phyloP scores from a whole-genome alignment of 495 filamentous ascomycete genomes.

The Jackrogersella minutella region DNA sequence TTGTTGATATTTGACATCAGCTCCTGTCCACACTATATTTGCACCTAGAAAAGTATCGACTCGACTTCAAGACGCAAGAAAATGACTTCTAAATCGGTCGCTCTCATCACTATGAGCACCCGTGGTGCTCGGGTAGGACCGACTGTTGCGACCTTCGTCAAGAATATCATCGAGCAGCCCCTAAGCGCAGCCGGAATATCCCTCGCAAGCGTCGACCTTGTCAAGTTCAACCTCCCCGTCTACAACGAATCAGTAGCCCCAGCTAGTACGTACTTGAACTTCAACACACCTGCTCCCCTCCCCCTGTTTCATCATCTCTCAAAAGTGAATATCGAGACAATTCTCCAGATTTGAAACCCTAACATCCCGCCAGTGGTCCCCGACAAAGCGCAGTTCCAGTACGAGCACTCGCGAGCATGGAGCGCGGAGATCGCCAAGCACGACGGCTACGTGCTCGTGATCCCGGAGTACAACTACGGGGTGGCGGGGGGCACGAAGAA shows the following conservation, averaged over 20 bases:
- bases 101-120: conserved; percentile 51
- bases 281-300: no score
- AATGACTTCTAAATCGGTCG: conserved; percentile 49
- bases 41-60: no score
- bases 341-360: no score
- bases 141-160: conserved; percentile 47
- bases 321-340: conserved; percentile 43
- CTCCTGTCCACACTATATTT: no score
- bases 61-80: conserved; percentile 11
- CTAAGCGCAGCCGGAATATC: conserved; percentile 31
- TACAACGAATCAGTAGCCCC: conserved; percentile 63
- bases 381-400: conserved; percentile 51
- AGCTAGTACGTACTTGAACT: conserved; percentile 41
- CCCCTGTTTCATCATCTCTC: no score
- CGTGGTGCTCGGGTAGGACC: conserved; percentile 49
- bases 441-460: conserved; percentile 66
- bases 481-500: conserved; percentile 66
- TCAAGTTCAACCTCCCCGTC: conserved; percentile 62
- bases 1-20: no score
- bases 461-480: conserved; percentile 55
- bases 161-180: conserved; percentile 43
- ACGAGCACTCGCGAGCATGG: conserved; percentile 61
- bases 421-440: conserved; percentile 55
- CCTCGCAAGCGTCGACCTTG: conserved; percentile 57
- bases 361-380: conserved; percentile 48